Base-by-base conservation (phyloP, 129 eudicot genomes). In the Escallonia rubra region DNA sequence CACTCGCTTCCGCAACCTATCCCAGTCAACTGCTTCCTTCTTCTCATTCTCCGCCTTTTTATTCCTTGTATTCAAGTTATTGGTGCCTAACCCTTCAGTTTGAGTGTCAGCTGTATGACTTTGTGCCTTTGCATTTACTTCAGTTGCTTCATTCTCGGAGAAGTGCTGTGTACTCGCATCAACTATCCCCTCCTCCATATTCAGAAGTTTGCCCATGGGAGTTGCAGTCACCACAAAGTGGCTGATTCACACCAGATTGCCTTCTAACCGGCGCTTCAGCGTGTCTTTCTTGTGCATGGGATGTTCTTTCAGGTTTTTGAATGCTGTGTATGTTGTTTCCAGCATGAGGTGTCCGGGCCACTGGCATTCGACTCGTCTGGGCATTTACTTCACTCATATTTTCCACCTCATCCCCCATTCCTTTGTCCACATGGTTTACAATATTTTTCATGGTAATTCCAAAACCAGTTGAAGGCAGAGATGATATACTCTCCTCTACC, bases 1-100 rank as follows among this genome's bases (percentile, higher is more conserved):
- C 4, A 41, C n/a, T 64, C 42, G 23, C 64, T 40, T 72, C 77
- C 61, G 64, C 64, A 72, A 13, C 41, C n/a, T 23, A 4, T 64
- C 70, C 77, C 77, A 72, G 13, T 64, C 63, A 44, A 53, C 39
- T 58, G 55, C 46, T 14, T 46, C 65, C 43, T 46, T 44, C 44
- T 64, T 6, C 57, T 48, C 45, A 12, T 64, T 23, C 65, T 65
- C 59, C 47, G 2, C 51, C 69, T 40, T 68, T 8, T 41, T 1
- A 5, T 13, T 49, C 50, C 55, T 4, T 7, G 44, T 16, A 40
- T 14, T 49, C 41, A 16, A 61, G 34, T 61, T 8, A 4, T 59
- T 23, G 34, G 34, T 23, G 34, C 34, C 34, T 23, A 23, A 23
- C 34, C 34, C 34, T 23, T 23, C 34, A 10, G 10, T 8, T 38